Percentiles rank a stretch among this genome's conserved stretches.
These are phyloP conservation scores for Macadamia tetraphylla DNA, from an alignment of 164 flowering plant species.

Conservation along the genomic window DNA sequence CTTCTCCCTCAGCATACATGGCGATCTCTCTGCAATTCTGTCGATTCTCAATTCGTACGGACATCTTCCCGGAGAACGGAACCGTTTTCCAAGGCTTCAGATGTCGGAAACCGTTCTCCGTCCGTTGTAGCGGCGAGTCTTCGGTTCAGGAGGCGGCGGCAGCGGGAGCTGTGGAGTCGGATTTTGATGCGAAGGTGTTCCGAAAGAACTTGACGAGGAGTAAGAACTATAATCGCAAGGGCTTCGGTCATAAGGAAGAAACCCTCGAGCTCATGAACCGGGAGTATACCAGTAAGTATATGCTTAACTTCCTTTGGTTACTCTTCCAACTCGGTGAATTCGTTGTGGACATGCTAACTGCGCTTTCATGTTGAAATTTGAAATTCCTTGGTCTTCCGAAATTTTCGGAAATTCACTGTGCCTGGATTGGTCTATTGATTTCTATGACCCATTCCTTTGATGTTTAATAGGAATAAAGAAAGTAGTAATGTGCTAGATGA, in stretches of 20 bases:
- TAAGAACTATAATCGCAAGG: conserved; percentile 73
- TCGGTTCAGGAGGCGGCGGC: conserved; percentile 11
- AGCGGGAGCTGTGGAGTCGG: conserved; percentile 33
- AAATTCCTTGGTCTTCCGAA: too few species aligned
- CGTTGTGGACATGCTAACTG: too few species aligned
- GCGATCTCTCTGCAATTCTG: conserved; percentile 56
- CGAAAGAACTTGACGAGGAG: conserved; percentile 80
- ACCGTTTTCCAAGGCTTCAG: conserved; percentile 18
- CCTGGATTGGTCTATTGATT: too few species aligned
- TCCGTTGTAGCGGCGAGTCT: conserved; percentile 47
- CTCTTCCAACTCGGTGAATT: too few species aligned
- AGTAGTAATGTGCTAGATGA: too few species aligned
- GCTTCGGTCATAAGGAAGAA: conserved; percentile 82
- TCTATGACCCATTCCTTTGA: too few species aligned
- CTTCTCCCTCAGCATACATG: conserved; percentile 21
- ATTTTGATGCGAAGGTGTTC: conserved; percentile 81
- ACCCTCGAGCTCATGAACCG: conserved; percentile 77
- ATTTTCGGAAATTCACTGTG: too few species aligned
- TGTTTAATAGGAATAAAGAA: too few species aligned
- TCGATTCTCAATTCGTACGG: conserved; percentile 37
- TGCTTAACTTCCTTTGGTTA: background rate
- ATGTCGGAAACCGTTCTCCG: conserved; percentile 33
- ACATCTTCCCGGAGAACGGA: conserved; percentile 23
- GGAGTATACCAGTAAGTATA: conserved; percentile 73
- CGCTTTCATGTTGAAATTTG: background rate